Evolutionary conservation across 208 protist species (phyloP).

Genomic region (Acanthamoeba sp.): DNA sequence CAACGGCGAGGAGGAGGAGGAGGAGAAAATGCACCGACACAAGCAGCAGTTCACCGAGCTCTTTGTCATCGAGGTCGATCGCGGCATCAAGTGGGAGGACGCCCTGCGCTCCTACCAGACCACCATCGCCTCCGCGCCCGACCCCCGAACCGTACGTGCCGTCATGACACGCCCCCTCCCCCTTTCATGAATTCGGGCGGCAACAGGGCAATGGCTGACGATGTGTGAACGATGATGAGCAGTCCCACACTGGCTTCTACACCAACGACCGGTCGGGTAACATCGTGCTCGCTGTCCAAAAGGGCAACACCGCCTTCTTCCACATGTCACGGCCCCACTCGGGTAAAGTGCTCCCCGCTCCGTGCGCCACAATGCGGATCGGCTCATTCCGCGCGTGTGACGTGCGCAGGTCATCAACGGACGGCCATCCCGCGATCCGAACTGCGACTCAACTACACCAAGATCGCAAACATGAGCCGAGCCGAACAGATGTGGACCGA

Average conservation of each 20-base stretch:
- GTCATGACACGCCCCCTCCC: not conserved
- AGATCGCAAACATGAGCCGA: not conserved
- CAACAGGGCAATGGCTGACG: no score
- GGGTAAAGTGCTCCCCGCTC: not conserved
- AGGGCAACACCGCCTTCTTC: not conserved
- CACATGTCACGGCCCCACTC: not conserved
- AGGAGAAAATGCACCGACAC: not conserved
- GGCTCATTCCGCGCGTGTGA: no score
- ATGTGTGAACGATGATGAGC: no score
- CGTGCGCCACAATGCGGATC: no score
- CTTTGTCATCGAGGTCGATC: not conserved
- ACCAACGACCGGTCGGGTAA: slow-evolving; percentile 16
- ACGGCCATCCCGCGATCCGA: not conserved
- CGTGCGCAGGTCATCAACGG: not conserved
- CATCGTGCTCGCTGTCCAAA: not conserved
- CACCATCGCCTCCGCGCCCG: not conserved
- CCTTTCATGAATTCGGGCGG: no score
- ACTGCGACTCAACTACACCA: not conserved
- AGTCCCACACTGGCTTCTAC: slow-evolving; percentile 8
- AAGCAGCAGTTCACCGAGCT: slow-evolving; percentile 26
- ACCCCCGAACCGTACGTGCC: not conserved
- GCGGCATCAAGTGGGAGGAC: not conserved
- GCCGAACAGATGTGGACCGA: not conserved
- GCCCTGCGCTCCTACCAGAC: not conserved
- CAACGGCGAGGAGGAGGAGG: not conserved